Evolutionary conservation across 768 basidiomycete species (phyloP).

Genomic region (Amylocystis lapponica): DNA sequence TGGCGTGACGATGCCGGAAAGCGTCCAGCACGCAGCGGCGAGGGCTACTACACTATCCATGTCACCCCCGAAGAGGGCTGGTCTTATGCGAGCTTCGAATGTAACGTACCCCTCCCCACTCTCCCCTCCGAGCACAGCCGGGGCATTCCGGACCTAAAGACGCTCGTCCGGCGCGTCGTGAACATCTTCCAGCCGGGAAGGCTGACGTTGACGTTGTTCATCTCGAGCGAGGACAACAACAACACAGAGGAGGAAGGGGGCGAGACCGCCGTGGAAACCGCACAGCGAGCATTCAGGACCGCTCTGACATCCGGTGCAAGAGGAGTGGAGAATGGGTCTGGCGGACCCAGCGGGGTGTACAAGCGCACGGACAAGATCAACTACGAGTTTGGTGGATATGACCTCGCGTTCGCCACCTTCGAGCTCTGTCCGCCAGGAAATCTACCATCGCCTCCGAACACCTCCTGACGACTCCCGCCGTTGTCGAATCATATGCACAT

Average conservation of each 20-base stretch:
- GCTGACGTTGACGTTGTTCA: slow-evolving; percentile 85
- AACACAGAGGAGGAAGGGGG: slow-evolving; percentile 40
- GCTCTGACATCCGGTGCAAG: slow-evolving; percentile 42
- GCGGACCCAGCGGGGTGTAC: slow-evolving; percentile 41
- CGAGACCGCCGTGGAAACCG: slow-evolving; percentile 59
- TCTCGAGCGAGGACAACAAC: slow-evolving; percentile 57
- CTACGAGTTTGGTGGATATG: slow-evolving; percentile 94
- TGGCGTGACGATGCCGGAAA: slow-evolving; percentile 41
- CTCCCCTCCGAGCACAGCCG: slow-evolving; percentile 26
- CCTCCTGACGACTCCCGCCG: too few species aligned
- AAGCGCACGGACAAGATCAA: slow-evolving; percentile 93
- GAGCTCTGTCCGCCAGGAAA: slow-evolving; percentile 39
- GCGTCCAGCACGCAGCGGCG: slow-evolving; percentile 37
- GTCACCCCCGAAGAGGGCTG: slow-evolving; percentile 97
- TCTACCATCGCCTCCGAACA: too few species aligned
- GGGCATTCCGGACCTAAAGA: slow-evolving; percentile 67
- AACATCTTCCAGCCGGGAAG: slow-evolving; percentile 87
- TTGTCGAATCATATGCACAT: too few species aligned
- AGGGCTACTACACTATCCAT: slow-evolving; percentile 98
- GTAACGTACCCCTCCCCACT: slow-evolving; percentile 75
- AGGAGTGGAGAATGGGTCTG: too few species aligned
- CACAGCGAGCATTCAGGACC: slow-evolving; percentile 65
- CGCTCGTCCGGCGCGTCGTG: slow-evolving; percentile 84
- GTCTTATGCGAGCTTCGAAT: slow-evolving; percentile 99
- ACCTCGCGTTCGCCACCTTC: slow-evolving; percentile 86